phyloP scores from a whole-genome alignment of 2,329 filamentous ascomycete genomes.

The Aurifilum marmelostoma region DNA sequence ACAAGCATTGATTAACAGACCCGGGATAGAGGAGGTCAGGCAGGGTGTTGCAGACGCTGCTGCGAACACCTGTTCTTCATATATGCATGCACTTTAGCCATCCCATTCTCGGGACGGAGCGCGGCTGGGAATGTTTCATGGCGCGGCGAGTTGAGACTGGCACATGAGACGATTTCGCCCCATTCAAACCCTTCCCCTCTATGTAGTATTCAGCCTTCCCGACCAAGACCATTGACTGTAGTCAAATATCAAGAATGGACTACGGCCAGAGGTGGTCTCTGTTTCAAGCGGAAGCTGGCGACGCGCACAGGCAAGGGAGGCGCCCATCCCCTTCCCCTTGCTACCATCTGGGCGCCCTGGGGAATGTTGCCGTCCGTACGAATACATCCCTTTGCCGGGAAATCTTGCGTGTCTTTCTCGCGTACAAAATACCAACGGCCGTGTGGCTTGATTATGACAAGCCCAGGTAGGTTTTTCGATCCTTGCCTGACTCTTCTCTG shows the following conservation, averaged over 20 bases:
- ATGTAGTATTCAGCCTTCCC: neutral
- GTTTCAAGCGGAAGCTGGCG: neutral
- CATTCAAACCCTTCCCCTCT: neutral
- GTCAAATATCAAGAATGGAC: neutral
- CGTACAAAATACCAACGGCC: neutral
- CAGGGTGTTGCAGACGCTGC: neutral
- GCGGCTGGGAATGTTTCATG: neutral
- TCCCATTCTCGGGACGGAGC: neutral
- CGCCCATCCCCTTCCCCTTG: neutral
- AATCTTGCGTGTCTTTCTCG: neutral
- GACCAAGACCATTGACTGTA: neutral
- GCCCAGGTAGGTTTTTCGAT: neutral
- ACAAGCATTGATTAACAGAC: too few species aligned
- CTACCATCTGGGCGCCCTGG: neutral
- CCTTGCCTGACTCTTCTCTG: neutral
- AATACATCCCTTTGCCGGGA: neutral
- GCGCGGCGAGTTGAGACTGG: neutral
- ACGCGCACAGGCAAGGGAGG: neutral
- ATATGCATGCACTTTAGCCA: neutral
- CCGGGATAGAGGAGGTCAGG: neutral
- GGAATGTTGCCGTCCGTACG: neutral
- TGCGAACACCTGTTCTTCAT: neutral
- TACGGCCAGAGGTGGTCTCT: neutral
- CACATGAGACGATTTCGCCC: neutral
- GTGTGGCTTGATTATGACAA: neutral